Conservation (phyloP, 202 grass and related monocot species). For the Setaria italica region DNA sequence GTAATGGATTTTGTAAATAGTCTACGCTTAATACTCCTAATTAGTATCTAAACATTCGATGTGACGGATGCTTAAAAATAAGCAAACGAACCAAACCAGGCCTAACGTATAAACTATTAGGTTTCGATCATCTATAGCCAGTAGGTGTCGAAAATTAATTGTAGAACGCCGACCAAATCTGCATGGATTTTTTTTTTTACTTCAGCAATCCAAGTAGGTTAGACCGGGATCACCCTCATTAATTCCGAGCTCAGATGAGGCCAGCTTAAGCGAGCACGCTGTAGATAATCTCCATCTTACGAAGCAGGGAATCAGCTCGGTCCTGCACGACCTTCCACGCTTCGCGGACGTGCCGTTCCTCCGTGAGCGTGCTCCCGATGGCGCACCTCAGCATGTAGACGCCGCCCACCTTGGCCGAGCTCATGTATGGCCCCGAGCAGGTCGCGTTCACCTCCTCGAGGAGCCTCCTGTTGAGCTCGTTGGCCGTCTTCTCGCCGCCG, state of each 20-base stretch:
- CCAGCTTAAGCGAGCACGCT: not conserved
- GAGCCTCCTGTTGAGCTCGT: constrained; percentile 54
- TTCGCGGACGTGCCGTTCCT: constrained; percentile 44
- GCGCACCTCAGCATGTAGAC: constrained; percentile 56
- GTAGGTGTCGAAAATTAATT: too few relatives aligned
- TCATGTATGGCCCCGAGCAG: constrained; percentile 49
- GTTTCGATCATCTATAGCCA: too few relatives aligned
- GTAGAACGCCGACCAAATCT: too few relatives aligned
- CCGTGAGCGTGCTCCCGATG: constrained; percentile 61
- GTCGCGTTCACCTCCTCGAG: constrained; percentile 49
- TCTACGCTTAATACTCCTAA: too few relatives aligned
- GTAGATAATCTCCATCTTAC: constrained; percentile 43
- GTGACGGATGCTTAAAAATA: too few relatives aligned
- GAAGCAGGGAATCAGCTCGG: constrained; percentile 37
- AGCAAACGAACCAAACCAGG: too few relatives aligned
- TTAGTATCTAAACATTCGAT: too few relatives aligned
- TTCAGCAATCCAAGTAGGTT: not conserved
- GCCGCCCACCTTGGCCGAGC: constrained; percentile 49
- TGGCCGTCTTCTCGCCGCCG: constrained; percentile 49
- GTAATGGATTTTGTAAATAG: too few relatives aligned
- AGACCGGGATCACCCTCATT: not conserved
- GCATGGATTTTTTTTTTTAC: not conserved
- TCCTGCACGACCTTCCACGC: constrained; percentile 64
- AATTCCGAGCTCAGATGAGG: too few relatives aligned
- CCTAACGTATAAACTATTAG: too few relatives aligned